Percentiles rank a stretch among this genome's conserved stretches.
phyloP scores from a whole-genome alignment of 176 grass and related monocot genomes.

The Triticum urartu region DNA sequence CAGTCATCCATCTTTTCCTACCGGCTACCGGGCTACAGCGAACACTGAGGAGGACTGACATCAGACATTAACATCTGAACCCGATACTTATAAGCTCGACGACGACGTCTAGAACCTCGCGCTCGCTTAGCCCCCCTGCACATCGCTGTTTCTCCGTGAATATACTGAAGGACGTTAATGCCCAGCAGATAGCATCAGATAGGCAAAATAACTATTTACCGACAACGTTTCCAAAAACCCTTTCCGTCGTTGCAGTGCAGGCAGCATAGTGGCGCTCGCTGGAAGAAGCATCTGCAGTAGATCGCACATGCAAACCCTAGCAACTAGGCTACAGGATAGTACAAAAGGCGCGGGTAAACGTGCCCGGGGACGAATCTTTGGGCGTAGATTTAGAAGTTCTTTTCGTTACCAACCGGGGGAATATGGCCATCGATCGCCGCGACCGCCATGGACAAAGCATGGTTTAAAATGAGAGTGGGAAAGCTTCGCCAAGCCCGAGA shows the following conservation, averaged over 20 bases:
- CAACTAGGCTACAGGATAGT: neutral
- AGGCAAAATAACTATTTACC: neutral
- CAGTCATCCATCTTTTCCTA: neutral
- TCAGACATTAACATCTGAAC: constrained; percentile 48
- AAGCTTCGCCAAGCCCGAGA: constrained; percentile 50
- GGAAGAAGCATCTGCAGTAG: constrained; percentile 45
- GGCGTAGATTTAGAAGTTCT: constrained; percentile 2
- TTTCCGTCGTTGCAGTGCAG: constrained; percentile 7
- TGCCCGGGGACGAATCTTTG: constrained; percentile 52
- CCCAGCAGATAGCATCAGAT: constrained; percentile 11
- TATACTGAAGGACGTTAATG: constrained; percentile 25
- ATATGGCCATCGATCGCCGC: constrained; percentile 52
- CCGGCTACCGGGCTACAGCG: neutral
- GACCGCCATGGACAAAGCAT: constrained; percentile 39
- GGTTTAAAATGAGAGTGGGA: constrained; percentile 28
- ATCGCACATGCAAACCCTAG: constrained; percentile 40
- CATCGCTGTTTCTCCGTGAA: constrained; percentile 48
- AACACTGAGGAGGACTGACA: constrained; percentile 44
- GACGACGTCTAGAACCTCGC: constrained; percentile 47
- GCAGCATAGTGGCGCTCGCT: neutral
- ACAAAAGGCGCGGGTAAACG: constrained; percentile 44
- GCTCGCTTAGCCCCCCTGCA: constrained; percentile 35
- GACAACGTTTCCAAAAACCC: neutral
- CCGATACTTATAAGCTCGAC: constrained; percentile 59
- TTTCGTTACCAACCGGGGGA: constrained; percentile 33